Conservation (phyloP, 1,284 basidiomycete genomes). For the Naganishia sp. region DNA sequence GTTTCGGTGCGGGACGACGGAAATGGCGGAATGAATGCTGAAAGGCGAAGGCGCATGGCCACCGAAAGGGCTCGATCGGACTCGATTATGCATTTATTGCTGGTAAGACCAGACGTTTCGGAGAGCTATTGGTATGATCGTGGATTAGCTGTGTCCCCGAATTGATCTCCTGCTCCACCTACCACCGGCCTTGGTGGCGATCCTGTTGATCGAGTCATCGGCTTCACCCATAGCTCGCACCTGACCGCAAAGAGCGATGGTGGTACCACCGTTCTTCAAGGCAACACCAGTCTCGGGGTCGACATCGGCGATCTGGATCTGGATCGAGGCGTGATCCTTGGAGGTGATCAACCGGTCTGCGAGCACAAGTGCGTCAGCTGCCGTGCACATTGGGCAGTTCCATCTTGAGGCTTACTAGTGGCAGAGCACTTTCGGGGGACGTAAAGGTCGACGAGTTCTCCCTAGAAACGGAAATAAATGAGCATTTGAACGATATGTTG, state of each 20-base stretch:
- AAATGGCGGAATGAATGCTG: conserved; percentile 22
- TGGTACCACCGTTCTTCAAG: conserved; percentile 74
- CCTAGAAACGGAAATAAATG: conserved; percentile 58
- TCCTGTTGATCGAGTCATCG: conserved; percentile 94
- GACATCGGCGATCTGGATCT: conserved; percentile 93
- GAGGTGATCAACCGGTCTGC: conserved; percentile 93
- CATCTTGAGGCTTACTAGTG: conserved; percentile 67
- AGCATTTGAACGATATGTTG: no score
- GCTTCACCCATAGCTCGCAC: conserved; percentile 94
- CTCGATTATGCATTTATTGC: conserved; percentile 30
- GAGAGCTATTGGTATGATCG: conserved; percentile 16
- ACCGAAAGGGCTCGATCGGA: conserved; percentile 14
- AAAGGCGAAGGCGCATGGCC: conserved; percentile 15
- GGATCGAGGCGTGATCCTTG: conserved; percentile 98
- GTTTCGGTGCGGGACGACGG: conserved; percentile 18
- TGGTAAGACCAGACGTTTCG: conserved; percentile 34
- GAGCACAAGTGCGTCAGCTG: conserved; percentile 11
- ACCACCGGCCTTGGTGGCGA: conserved; percentile 94
- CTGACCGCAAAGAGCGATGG: conserved; percentile 91
- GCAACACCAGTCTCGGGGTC: conserved; percentile 83
- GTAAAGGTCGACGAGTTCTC: conserved; percentile 99
- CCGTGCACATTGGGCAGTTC: background rate
- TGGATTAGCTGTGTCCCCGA: background rate
- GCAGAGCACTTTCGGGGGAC: conserved; percentile 99
- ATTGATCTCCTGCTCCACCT: conserved; percentile 57